These are phyloP conservation scores for Dothideomycetes sp. DNA, from an alignment of 2,329 filamentous ascomycete genomes.

Conservation along the genomic window DNA sequence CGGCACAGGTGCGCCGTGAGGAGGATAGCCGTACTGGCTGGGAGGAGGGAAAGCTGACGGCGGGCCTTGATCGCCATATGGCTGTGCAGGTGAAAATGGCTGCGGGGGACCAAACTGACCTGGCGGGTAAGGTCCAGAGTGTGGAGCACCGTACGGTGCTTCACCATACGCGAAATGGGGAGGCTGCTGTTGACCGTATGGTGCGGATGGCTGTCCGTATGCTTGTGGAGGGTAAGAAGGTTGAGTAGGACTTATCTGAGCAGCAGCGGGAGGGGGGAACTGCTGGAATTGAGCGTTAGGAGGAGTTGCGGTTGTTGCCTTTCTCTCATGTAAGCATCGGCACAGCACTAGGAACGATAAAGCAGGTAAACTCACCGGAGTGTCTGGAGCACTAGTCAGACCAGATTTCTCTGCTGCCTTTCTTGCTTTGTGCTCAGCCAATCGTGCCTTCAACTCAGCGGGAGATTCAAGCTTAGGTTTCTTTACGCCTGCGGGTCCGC, in stretches of 20 bases:
- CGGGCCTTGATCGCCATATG: conserved; percentile 13
- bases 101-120: conserved; percentile 13
- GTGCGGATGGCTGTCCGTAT: conserved; percentile 29
- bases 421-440: conserved; percentile 67
- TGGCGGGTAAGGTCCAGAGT: conserved; percentile 15
- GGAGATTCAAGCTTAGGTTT: conserved; percentile 64
- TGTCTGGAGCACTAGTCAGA: conserved; percentile 9
- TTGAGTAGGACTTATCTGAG: conserved; percentile 3
- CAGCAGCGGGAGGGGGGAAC: conserved; percentile 9
- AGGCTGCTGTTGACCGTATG: conserved; percentile 3
- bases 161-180: conserved; percentile 12
- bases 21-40: conserved; percentile 14
- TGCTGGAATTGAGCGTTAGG: conserved; percentile 6
- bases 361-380: conserved; percentile 10
- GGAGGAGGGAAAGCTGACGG: conserved; percentile 10
- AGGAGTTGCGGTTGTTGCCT: conserved; percentile 13
- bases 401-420: conserved; percentile 34
- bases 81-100: conserved; percentile 26
- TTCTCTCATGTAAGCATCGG: neutral
- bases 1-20: conserved; percentile 14
- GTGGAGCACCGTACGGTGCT: conserved; percentile 6
- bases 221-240: conserved; percentile 26
- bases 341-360: neutral
- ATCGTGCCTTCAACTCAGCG: conserved; percentile 68
- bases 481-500: conserved; percentile 40